These are phyloP conservation scores for Clavariopsis aquatica DNA, from an alignment of 495 filamentous ascomycete genomes.

Conservation along the genomic window DNA sequence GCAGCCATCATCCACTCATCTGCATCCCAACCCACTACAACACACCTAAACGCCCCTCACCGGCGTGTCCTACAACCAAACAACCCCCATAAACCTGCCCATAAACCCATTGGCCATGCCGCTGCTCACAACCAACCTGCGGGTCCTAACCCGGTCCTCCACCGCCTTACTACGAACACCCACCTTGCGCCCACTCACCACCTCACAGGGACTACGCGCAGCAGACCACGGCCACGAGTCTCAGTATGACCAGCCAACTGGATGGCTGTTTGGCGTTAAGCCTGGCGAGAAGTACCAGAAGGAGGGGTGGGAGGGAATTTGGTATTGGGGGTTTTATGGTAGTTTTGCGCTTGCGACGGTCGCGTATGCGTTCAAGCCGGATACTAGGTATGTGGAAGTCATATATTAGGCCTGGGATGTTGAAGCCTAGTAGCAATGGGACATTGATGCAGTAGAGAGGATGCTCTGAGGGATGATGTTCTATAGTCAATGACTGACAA, in stretches of 20 bases:
- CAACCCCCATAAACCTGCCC: background rate
- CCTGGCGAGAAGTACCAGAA: constrained; percentile 93
- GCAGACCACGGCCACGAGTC: constrained; percentile 60
- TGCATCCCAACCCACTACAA: background rate
- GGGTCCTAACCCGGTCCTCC: too few relatives aligned
- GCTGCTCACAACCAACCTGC: too few relatives aligned
- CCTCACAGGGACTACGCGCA: constrained; percentile 5
- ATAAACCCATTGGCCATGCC: constrained; percentile 10
- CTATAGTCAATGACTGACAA: constrained; percentile 24
- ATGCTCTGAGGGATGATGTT: background rate
- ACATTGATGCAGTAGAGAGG: background rate
- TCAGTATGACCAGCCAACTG: constrained; percentile 86
- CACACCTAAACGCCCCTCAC: background rate
- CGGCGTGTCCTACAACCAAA: background rate
- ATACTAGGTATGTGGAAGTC: constrained; percentile 87
- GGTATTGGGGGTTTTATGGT: constrained; percentile 89
- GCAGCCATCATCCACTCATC: background rate
- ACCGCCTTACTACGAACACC: constrained; percentile 1
- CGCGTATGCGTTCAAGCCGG: constrained; percentile 94
- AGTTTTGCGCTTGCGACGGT: constrained; percentile 71
- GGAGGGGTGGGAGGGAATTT: constrained; percentile 92
- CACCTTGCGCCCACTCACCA: constrained; percentile 22
- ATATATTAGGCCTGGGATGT: background rate
- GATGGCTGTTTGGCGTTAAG: constrained; percentile 87
- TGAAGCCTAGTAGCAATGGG: background rate